Percentiles rank a stretch among this genome's conserved stretches.
phyloP scores from a whole-genome alignment of 805 yeast species.

The Teunomyces atbi region DNA sequence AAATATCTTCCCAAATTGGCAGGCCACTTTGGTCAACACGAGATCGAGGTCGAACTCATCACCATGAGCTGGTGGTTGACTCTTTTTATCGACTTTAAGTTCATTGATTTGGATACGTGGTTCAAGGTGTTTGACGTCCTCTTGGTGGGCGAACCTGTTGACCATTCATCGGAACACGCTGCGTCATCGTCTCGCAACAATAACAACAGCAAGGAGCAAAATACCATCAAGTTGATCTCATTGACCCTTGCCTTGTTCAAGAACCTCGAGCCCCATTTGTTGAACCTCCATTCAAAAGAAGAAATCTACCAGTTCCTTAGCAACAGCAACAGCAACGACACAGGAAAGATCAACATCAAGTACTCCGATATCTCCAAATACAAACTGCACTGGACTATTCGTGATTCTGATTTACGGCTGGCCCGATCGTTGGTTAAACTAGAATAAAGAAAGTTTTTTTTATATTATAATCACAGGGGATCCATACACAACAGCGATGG shows the following conservation, averaged over 20 bases:
- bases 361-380: slow-evolving; percentile 12
- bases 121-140: slow-evolving; percentile 53
- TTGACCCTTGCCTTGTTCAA: slow-evolving; percentile 37
- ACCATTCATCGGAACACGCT: neutral
- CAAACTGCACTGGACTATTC: slow-evolving; percentile 5
- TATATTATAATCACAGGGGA: neutral
- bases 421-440: neutral
- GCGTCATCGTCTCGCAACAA: neutral
- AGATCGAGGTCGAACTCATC: slow-evolving; percentile 48
- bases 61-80: slow-evolving; percentile 59
- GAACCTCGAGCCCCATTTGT: slow-evolving; percentile 30
- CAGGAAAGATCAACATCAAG: slow-evolving; percentile 6
- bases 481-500: neutral
- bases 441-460: neutral
- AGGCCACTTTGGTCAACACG: slow-evolving; percentile 30
- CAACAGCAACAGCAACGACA: slow-evolving; percentile 5
- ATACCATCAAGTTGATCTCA: slow-evolving; percentile 29
- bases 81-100: slow-evolving; percentile 45
- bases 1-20: slow-evolving; percentile 39
- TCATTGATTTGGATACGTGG: slow-evolving; percentile 50
- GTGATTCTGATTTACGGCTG: neutral
- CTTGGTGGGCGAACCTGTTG: slow-evolving; percentile 15
- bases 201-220: neutral
- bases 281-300: slow-evolving; percentile 23
- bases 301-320: slow-evolving; percentile 26